Evolutionary conservation across 768 basidiomycete species (phyloP).

Genomic region (Amanita polypyramis): DNA sequence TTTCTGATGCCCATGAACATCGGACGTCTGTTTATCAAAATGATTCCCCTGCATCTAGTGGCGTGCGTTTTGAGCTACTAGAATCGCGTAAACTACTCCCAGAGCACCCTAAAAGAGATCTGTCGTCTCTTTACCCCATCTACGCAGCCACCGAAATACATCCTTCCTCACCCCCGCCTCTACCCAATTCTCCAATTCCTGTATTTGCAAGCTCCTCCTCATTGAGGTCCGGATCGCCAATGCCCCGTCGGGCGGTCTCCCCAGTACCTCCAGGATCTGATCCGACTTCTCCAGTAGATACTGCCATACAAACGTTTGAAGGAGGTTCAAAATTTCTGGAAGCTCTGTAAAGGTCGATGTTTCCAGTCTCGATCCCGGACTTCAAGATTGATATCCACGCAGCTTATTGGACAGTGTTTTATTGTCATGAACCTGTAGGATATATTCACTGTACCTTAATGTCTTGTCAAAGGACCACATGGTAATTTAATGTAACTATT

Average conservation of each 20-base stretch:
- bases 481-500: no score
- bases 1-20: slow-evolving; percentile 1
- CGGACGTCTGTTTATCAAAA: slow-evolving; percentile 9
- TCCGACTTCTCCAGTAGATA: slow-evolving; percentile 10
- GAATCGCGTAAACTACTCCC: slow-evolving; percentile 10
- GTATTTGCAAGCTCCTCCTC: slow-evolving; percentile 13
- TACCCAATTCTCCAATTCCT: slow-evolving; percentile 16
- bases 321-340: slow-evolving; percentile 44
- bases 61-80: slow-evolving; percentile 18
- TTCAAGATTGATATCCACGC: no score
- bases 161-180: slow-evolving; percentile 21
- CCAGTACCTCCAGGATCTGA: slow-evolving; percentile 10
- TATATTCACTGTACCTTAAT: no score
- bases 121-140: slow-evolving; percentile 14
- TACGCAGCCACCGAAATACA: slow-evolving; percentile 18
- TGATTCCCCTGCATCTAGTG: slow-evolving; percentile 15
- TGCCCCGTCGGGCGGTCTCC: not conserved
- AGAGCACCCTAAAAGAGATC: slow-evolving; percentile 7
- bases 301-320: slow-evolving; percentile 26
- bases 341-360: slow-evolving; percentile 17
- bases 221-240: slow-evolving; percentile 10
- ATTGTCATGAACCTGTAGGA: no score
- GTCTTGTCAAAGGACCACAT: no score
- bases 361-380: no score
- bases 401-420: no score